phyloP scores from a whole-genome alignment of 768 basidiomycete species.

The Lyophyllum decastes region DNA sequence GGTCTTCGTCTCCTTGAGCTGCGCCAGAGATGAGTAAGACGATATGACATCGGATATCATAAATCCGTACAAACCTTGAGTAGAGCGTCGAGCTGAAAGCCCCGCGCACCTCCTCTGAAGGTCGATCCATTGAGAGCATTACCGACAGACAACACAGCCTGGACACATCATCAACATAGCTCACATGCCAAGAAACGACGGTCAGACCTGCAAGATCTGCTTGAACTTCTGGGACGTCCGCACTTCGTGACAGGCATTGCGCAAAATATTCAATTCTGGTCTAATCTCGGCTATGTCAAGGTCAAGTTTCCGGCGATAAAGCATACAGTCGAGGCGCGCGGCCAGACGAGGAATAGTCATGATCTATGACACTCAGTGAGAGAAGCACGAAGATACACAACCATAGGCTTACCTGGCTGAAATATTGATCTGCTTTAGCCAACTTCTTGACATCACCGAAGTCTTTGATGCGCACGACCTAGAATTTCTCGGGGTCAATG shows the following conservation, averaged over 20 bases:
- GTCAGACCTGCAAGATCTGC: conserved; percentile 63
- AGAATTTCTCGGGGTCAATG: background rate
- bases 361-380: conserved; percentile 48
- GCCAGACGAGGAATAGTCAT: conserved; percentile 74
- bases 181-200: background rate
- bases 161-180: background rate
- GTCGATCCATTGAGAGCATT: conserved; percentile 82
- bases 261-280: conserved; percentile 76
- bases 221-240: conserved; percentile 66
- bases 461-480: conserved; percentile 48
- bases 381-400: background rate
- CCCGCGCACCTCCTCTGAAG: conserved; percentile 81
- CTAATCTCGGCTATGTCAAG: conserved; percentile 82
- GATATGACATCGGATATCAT: conserved; percentile 2
- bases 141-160: conserved; percentile 77
- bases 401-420: conserved; percentile 54
- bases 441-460: conserved; percentile 75
- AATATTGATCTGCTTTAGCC: conserved; percentile 84
- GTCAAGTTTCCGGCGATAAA: conserved; percentile 81
- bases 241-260: conserved; percentile 71
- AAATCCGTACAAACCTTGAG: conserved; percentile 58
- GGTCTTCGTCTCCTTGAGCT: conserved; percentile 87
- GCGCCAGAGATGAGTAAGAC: background rate
- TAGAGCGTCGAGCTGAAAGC: conserved; percentile 83
- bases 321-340: conserved; percentile 78